A percentile compares a stretch with the other conserved stretches of the same genome.
Evolutionary conservation across 306 rosid species (phyloP).

Genomic region (Cucumis cinereus): DNA sequence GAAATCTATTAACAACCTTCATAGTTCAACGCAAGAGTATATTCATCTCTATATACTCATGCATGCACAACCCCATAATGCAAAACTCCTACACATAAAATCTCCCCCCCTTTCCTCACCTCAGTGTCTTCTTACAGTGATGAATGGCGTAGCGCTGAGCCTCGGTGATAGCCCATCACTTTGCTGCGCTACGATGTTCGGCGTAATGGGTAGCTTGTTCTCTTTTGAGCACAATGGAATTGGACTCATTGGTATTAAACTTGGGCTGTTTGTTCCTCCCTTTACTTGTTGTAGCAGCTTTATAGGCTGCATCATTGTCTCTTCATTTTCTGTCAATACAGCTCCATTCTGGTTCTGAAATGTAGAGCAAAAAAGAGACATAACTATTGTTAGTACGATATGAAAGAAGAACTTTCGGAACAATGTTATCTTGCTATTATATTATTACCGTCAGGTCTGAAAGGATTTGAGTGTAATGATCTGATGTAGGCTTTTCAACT

Average conservation of each 20-base stretch:
- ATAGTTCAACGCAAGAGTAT: not conserved
- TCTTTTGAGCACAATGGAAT: conserved; percentile 3
- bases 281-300: not conserved
- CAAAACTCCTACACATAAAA: not conserved
- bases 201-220: not conserved
- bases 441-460: conserved; percentile 3
- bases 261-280: not conserved
- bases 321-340: not conserved
- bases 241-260: conserved; percentile 2
- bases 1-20: not conserved
- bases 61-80: not conserved
- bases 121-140: conserved; percentile 7
- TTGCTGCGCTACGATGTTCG: not conserved
- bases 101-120: not conserved
- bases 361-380: not conserved
- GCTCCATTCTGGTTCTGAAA: conserved; percentile 1
- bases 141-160: not conserved
- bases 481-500: not conserved
- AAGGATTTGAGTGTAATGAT: not conserved
- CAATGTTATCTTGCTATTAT: not conserved
- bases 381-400: not conserved
- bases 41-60: not conserved
- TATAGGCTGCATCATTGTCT: not conserved
- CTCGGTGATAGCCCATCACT: not conserved
- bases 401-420: too few species aligned